A percentile compares a stretch with the other conserved stretches of the same genome.
phyloP scores from a whole-genome alignment of 257 asterid species.

The Vinca minor region DNA sequence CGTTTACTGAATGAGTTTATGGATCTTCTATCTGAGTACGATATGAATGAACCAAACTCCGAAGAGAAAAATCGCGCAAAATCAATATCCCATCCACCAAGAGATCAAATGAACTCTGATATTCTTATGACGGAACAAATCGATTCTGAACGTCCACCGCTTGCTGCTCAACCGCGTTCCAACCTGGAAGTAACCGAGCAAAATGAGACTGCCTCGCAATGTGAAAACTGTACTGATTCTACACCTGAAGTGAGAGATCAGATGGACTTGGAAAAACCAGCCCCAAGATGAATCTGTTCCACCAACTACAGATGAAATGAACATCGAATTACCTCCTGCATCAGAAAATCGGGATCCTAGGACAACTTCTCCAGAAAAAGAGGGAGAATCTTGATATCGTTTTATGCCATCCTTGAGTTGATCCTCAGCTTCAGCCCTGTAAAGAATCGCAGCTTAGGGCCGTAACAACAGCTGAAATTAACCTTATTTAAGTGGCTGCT shows the following conservation, averaged over 20 bases:
- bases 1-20: constrained; percentile 77
- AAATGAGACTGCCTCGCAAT: constrained; percentile 23
- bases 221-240: constrained; percentile 27
- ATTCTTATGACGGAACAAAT: constrained; percentile 20
- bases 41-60: constrained; percentile 25
- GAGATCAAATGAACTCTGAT: constrained; percentile 32
- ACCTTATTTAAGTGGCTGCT: constrained; percentile 2
- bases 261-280: constrained; percentile 22
- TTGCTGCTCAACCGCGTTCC: constrained; percentile 21
- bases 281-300: constrained; percentile 16
- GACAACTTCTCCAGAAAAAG: constrained; percentile 13
- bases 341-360: constrained; percentile 10
- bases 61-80: constrained; percentile 20
- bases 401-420: not conserved
- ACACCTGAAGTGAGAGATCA: constrained; percentile 15
- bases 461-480: not conserved
- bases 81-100: constrained; percentile 17
- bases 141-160: constrained; percentile 14
- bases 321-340: constrained; percentile 32
- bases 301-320: constrained; percentile 30
- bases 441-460: constrained; percentile 7
- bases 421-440: constrained; percentile 3
- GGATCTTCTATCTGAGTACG: constrained; percentile 71
- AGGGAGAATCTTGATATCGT: constrained; percentile 26
- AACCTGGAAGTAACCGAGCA: constrained; percentile 20